Evolutionary conservation across 768 basidiomycete genomes (phyloP), one percentile per base, ranked within the genome.

Genomic region (Phylloporus sp.): DNA sequence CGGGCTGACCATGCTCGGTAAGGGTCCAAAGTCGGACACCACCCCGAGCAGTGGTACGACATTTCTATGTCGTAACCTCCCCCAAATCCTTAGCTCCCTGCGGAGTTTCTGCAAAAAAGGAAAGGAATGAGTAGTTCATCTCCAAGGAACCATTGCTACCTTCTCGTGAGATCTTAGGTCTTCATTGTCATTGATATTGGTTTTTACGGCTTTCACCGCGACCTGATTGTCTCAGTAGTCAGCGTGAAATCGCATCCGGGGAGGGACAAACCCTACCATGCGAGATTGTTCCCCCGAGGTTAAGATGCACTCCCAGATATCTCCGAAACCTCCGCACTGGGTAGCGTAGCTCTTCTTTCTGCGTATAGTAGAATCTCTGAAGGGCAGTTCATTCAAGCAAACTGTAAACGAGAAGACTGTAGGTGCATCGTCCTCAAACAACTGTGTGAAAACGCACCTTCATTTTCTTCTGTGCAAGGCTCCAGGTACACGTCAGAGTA

Each of bases 1-100:
- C 5, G 69, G 67, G 46, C 59, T 69, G 33, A 69, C 61, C 55
- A 64, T 59, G 32, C 67, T 64, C 13, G 50, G 46, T 27, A 55
- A 50, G 6, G 54, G 59, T 24, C 69, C 67, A 27, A 66, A 71
- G 20, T 46, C 58, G n/a, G 45, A 49, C 15, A 62, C 54, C 3
- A 57, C 51, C 6, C 68, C 69, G 17, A 58, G 57, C 1, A 71
- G 42, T 6, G 63, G 64, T 18, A 69, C 51, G 6, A 69, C 42
- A 39, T 71, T 68, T 28, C 0, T 37, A 38, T 61, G 57, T 17
- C 18, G 32, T 27, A 61, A 24, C 15, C 17, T 21, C 10, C 1
- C 44, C 60, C 59, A 60, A 4, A 62, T 22, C 38, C 7, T 56
- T 23, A 62, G 18, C 42, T 69, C 67, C 21, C 68, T 62, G 18